Evolutionary conservation across 2,329 filamentous ascomycete genomes (phyloP).

Genomic region (Claviceps lovelessii): DNA sequence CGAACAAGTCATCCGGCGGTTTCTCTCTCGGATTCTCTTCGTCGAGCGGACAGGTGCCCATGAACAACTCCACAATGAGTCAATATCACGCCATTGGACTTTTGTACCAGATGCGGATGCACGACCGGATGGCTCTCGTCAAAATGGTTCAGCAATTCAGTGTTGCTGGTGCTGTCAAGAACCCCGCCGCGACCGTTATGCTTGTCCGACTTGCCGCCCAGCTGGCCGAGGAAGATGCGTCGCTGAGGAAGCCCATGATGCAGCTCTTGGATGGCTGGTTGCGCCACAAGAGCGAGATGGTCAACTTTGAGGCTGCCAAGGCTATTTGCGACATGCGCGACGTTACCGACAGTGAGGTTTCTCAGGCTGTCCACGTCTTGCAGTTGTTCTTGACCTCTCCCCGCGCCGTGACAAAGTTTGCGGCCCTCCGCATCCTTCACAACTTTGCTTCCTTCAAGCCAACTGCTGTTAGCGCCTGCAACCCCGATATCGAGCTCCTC

Average conservation of each 20-base stretch:
- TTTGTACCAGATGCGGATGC: slow-evolving; percentile 91
- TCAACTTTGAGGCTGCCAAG: slow-evolving; percentile 98
- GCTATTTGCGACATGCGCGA: slow-evolving; percentile 92
- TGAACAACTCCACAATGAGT: slow-evolving; percentile 92
- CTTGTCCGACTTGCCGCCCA: slow-evolving; percentile 85
- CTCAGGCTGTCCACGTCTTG: slow-evolving; percentile 84
- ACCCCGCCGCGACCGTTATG: slow-evolving; percentile 81
- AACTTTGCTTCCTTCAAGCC: slow-evolving; percentile 96
- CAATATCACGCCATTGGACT: slow-evolving; percentile 98
- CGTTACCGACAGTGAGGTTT: slow-evolving; percentile 79
- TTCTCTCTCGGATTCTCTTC: slow-evolving; percentile 89
- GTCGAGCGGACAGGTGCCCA: slow-evolving; percentile 55
- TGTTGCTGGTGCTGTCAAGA: slow-evolving; percentile 82
- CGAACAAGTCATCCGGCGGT: slow-evolving; percentile 72
- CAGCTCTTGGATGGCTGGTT: slow-evolving; percentile 91
- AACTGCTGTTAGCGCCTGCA: slow-evolving; percentile 79
- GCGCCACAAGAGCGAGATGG: slow-evolving; percentile 97
- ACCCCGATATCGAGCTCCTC: slow-evolving; percentile 90
- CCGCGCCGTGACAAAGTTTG: slow-evolving; percentile 91
- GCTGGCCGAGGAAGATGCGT: slow-evolving; percentile 81
- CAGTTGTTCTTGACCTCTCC: slow-evolving; percentile 95
- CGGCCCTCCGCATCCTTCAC: slow-evolving; percentile 89
- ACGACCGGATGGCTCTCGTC: slow-evolving; percentile 94
- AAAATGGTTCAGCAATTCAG: slow-evolving; percentile 99
- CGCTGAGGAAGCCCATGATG: slow-evolving; percentile 91